Percentiles rank a stretch among this genome's conserved stretches.
Conservation (phyloP, 768 basidiomycete species). For the Suillus brevipes region DNA sequence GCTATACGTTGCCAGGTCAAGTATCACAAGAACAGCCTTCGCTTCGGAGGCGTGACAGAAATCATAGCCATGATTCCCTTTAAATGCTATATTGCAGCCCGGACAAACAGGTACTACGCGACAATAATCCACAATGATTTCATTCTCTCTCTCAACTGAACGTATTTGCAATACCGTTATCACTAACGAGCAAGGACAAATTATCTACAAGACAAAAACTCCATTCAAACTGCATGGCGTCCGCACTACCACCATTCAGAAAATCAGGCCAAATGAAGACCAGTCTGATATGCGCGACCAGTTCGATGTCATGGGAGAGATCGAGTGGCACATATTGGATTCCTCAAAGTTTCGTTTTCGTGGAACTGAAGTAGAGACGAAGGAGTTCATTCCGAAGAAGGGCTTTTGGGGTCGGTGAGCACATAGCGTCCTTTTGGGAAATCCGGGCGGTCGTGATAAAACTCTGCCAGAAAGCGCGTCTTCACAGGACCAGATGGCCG, state of each 20-base stretch:
- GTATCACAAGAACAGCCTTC: too few species aligned
- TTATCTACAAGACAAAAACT: conserved; percentile 31
- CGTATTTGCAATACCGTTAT: conserved; percentile 25
- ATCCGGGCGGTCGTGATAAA: neutral
- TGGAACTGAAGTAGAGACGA: conserved; percentile 26
- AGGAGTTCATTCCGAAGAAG: conserved; percentile 25
- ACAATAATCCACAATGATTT: conserved; percentile 15
- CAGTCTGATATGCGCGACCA: conserved; percentile 28
- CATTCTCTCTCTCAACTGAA: conserved; percentile 23
- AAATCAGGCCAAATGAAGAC: conserved; percentile 25
- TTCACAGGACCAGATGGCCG: conserved; percentile 5
- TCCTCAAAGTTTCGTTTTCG: conserved; percentile 33
- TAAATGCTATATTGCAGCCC: too few species aligned
- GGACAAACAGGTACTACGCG: neutral
- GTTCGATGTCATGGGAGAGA: conserved; percentile 33
- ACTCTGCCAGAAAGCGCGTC: conserved; percentile 2
- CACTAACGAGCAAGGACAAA: conserved; percentile 26
- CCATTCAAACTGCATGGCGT: conserved; percentile 10
- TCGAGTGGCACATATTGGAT: conserved; percentile 34
- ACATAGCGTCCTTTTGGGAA: neutral
- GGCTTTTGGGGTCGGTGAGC: conserved; percentile 26
- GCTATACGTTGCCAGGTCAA: too few species aligned
- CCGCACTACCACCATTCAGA: conserved; percentile 27
- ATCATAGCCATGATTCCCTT: too few species aligned
- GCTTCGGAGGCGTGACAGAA: too few species aligned